Percentiles rank a stretch among this genome's conserved stretches.
Evolutionary conservation across 2,329 filamentous ascomycete genomes (phyloP).

Genomic region (Beauveria varroae): DNA sequence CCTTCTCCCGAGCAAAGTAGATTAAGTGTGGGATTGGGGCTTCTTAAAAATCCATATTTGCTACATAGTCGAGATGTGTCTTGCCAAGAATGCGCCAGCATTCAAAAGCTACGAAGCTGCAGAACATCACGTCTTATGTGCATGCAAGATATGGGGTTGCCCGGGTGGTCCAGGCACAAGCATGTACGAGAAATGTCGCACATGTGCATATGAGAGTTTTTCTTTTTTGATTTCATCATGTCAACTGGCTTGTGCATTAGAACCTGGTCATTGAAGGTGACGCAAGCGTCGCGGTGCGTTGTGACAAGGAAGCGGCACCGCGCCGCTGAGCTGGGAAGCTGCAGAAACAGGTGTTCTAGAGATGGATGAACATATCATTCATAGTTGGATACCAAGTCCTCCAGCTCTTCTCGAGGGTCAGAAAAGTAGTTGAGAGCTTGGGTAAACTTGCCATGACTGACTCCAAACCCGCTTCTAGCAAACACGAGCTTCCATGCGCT

Average conservation of each 20-base stretch:
- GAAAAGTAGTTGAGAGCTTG: constrained; percentile 52
- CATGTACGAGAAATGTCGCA: not conserved
- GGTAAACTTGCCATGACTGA: constrained; percentile 43
- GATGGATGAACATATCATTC: not conserved
- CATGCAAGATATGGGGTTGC: not conserved
- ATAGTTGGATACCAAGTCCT: constrained; percentile 27
- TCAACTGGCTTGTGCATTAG: not conserved
- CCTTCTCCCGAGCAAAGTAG: constrained; percentile 18
- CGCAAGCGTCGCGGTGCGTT: not conserved
- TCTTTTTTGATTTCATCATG: not conserved
- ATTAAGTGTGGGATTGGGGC: constrained; percentile 17
- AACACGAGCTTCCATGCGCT: constrained; percentile 44
- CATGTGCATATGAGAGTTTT: not conserved
- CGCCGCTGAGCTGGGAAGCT: no score
- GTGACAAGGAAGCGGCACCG: no score
- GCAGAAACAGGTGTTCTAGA: no score
- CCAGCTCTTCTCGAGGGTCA: constrained; percentile 45
- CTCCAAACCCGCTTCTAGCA: constrained; percentile 39
- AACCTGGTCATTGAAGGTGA: not conserved
- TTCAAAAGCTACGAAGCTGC: not conserved
- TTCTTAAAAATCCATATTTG: not conserved
- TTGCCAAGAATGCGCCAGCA: not conserved
- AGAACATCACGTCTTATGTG: not conserved
- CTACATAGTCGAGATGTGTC: not conserved
- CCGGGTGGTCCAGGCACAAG: not conserved